These are phyloP conservation scores for Amniculicola lignicola DNA, from an alignment of 495 filamentous ascomycete genomes.

Conservation along the genomic window DNA sequence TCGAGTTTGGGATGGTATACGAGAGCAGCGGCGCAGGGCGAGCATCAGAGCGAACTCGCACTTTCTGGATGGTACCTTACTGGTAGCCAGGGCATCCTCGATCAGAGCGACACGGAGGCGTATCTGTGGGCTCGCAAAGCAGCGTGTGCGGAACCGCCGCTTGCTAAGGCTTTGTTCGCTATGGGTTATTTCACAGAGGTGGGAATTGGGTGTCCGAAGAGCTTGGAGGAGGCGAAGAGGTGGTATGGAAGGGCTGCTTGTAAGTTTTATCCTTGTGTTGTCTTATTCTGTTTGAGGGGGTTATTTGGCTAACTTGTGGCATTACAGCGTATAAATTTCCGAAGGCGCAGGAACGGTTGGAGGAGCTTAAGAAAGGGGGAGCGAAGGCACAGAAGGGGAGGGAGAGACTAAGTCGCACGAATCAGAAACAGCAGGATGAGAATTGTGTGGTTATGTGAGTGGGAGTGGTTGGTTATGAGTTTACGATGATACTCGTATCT, in stretches of 20 bases:
- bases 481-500: too few relatives aligned
- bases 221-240: constrained; percentile 89
- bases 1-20: constrained; percentile 91
- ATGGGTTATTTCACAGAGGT: constrained; percentile 98
- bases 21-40: constrained; percentile 84
- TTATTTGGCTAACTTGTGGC: too few relatives aligned
- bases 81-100: constrained; percentile 78
- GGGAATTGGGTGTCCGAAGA: constrained; percentile 82
- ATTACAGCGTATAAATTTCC: constrained; percentile 81
- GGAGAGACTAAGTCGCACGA: constrained; percentile 77
- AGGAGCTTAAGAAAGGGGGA: constrained; percentile 82
- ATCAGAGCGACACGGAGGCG: constrained; percentile 92
- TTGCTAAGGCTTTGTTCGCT: constrained; percentile 92
- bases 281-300: too few relatives aligned
- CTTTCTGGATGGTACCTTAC: constrained; percentile 96
- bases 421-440: constrained; percentile 82
- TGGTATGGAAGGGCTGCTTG: constrained; percentile 98
- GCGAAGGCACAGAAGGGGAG: constrained; percentile 63
- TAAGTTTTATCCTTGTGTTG: constrained; percentile 51
- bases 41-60: constrained; percentile 90
- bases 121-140: constrained; percentile 97
- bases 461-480: not conserved
- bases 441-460: constrained; percentile 71
- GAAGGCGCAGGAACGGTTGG: constrained; percentile 85
- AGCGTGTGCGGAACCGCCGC: constrained; percentile 63